Conservation (phyloP, 2,329 filamentous ascomycete species). For the Fusarium sp. region DNA sequence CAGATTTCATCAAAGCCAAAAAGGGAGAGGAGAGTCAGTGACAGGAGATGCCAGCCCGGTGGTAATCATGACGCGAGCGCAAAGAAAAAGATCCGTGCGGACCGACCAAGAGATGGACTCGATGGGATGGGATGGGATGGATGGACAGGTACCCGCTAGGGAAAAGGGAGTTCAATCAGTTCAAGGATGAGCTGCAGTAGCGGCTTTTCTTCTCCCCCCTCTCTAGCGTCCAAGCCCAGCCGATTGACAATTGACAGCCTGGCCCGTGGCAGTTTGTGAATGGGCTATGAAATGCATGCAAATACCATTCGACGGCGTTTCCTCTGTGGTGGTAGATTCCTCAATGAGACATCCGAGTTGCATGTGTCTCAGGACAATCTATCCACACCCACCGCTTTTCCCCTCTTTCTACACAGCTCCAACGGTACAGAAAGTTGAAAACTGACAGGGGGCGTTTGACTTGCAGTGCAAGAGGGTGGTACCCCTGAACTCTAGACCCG, state of each 20-base stretch:
- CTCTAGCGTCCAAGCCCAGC: conserved; percentile 1
- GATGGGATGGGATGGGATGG: neutral
- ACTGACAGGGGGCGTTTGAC: conserved; percentile 36
- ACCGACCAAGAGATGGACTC: neutral
- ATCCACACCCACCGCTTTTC: neutral
- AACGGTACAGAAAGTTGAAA: neutral
- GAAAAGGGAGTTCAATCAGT: conserved; percentile 1
- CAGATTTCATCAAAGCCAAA: neutral
- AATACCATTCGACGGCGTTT: conserved; percentile 9
- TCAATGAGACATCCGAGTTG: conserved; percentile 2
- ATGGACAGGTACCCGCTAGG: conserved; percentile 10
- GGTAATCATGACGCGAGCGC: conserved; percentile 11
- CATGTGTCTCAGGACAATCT: neutral
- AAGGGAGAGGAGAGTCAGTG: neutral
- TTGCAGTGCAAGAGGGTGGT: conserved; percentile 28
- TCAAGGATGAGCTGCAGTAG: conserved; percentile 41
- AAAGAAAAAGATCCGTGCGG: conserved; percentile 1
- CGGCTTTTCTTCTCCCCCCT: neutral
- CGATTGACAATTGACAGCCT: conserved; percentile 2
- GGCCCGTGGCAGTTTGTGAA: neutral
- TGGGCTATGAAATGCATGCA: conserved; percentile 4
- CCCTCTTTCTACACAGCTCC: neutral
- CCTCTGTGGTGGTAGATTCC: neutral
- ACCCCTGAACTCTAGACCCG: conserved; percentile 25
- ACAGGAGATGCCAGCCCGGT: neutral